phyloP scores from a whole-genome alignment of 768 basidiomycete genomes.

The Leccinum subgranulosum region DNA sequence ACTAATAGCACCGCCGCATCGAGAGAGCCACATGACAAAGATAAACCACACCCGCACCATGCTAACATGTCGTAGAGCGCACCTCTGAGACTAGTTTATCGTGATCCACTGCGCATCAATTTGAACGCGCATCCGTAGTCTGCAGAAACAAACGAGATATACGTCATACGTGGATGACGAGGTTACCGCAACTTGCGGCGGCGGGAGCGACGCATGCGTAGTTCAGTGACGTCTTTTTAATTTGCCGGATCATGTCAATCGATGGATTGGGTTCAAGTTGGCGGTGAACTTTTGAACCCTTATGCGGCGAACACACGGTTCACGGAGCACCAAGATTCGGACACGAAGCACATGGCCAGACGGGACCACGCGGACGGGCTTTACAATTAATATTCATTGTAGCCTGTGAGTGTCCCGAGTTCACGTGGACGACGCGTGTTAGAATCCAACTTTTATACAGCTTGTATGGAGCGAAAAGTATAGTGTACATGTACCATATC shows the following conservation, averaged over 20 bases:
- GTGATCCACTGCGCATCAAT: too few species aligned
- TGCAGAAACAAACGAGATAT: too few species aligned
- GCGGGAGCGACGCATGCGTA: slow-evolving; percentile 30
- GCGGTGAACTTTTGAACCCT: slow-evolving; percentile 9
- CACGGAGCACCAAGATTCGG: slow-evolving; percentile 4
- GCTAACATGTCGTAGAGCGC: slow-evolving; percentile 51
- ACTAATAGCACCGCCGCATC: slow-evolving; percentile 62
- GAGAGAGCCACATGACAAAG: slow-evolving; percentile 69
- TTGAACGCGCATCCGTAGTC: too few species aligned
- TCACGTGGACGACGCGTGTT: background rate
- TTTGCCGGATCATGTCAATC: slow-evolving; percentile 28
- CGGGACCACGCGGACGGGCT: slow-evolving; percentile 1
- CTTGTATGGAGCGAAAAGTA: background rate
- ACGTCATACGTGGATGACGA: too few species aligned
- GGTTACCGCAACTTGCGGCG: too few species aligned
- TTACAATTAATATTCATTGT: background rate
- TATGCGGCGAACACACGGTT: slow-evolving; percentile 19
- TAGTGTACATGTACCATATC: background rate
- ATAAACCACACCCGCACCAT: slow-evolving; percentile 78
- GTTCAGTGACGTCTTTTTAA: slow-evolving; percentile 35
- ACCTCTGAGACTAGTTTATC: too few species aligned
- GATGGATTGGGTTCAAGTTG: slow-evolving; percentile 20
- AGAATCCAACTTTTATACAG: background rate
- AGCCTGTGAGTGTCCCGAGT: background rate
- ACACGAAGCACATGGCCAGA: background rate